Evolutionary conservation across 1,284 basidiomycete species (phyloP).

Genomic region (Bondarzewia mesenterica): DNA sequence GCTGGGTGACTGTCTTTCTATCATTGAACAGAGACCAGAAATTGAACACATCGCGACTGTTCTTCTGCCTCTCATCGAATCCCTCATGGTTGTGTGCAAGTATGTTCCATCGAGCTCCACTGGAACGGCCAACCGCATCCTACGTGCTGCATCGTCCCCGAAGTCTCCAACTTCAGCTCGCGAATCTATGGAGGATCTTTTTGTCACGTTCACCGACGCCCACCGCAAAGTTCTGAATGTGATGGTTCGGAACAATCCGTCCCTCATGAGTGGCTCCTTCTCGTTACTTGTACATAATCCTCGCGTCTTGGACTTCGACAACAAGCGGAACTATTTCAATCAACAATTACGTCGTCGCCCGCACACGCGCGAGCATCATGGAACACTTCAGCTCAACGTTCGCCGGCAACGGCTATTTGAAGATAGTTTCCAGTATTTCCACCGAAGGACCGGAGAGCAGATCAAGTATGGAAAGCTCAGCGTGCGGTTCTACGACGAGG

Average conservation of each 20-base stretch:
- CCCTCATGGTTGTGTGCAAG: conserved; percentile 98
- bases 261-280: conserved; percentile 97
- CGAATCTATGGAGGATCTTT: conserved; percentile 81
- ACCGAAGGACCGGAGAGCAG: conserved; percentile 88
- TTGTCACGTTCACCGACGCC: conserved; percentile 89
- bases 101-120: conserved; percentile 67
- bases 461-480: conserved; percentile 98
- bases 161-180: conserved; percentile 55
- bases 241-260: conserved; percentile 98
- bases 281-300: conserved; percentile 94
- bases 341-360: conserved; percentile 91
- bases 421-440: conserved; percentile 91
- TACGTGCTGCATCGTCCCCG: conserved; percentile 57
- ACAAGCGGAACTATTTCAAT: conserved; percentile 98
- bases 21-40: conserved; percentile 74
- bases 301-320: conserved; percentile 97
- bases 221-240: conserved; percentile 94
- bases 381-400: conserved; percentile 86
- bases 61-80: conserved; percentile 85
- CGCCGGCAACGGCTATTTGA: conserved; percentile 93
- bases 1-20: conserved; percentile 77
- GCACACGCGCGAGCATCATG: conserved; percentile 72
- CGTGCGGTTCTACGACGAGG: conserved; percentile 95
- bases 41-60: conserved; percentile 87
- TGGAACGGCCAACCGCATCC: conserved; percentile 34